Conservation (phyloP, 805 yeast genomes). For the Saturnispora ahearnii region DNA sequence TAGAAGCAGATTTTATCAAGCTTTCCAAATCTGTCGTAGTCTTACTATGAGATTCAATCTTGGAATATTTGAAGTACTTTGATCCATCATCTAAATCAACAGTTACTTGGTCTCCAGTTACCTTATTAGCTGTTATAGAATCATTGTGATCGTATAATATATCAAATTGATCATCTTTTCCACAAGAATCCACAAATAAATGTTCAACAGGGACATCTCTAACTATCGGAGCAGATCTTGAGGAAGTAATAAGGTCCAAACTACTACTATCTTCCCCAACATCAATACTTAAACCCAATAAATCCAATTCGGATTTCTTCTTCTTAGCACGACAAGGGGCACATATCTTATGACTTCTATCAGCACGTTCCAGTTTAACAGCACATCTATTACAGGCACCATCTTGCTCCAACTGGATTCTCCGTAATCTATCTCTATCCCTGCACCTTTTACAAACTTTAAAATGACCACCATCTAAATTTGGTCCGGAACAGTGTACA, state of each 20-base stretch:
- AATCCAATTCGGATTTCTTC: neutral
- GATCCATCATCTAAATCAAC: neutral
- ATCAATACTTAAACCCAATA: neutral
- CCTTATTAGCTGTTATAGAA: neutral
- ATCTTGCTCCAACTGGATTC: conserved; percentile 45
- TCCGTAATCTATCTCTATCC: conserved; percentile 48
- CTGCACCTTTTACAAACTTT: conserved; percentile 63
- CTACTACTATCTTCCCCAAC: neutral
- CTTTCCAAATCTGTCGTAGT: neutral
- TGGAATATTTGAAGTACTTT: neutral
- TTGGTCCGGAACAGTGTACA: conserved; percentile 60
- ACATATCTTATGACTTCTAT: conserved; percentile 52
- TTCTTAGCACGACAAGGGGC: conserved; percentile 36
- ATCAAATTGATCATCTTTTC: neutral
- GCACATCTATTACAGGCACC: conserved; percentile 63
- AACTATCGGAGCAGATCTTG: neutral
- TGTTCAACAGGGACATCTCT: conserved; percentile 3
- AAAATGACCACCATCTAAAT: conserved; percentile 35
- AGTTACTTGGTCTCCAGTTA: neutral
- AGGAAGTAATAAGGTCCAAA: neutral
- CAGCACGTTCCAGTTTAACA: conserved; percentile 35
- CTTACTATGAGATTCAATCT: neutral
- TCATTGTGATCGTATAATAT: neutral
- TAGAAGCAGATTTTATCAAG: neutral
- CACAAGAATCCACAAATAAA: neutral